These are phyloP conservation scores for Zymoseptoria pseudotritici DNA, from an alignment of 2,329 filamentous ascomycete species.

Conservation along the genomic window DNA sequence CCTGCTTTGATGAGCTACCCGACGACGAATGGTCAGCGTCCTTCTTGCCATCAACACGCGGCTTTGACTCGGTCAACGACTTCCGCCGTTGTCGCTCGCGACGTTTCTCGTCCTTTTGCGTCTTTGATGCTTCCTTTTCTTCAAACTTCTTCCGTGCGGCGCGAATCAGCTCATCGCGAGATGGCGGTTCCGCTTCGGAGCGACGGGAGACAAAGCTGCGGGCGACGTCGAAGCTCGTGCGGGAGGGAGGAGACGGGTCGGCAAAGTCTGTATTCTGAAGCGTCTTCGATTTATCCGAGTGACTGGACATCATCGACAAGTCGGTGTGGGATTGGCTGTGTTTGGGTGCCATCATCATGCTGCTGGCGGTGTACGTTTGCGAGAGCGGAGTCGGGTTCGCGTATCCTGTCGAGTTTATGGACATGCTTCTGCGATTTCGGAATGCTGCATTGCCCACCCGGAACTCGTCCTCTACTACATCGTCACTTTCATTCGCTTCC, in stretches of 20 bases:
- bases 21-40: background rate
- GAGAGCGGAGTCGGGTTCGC: constrained; percentile 25
- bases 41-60: background rate
- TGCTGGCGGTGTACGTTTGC: constrained; percentile 28
- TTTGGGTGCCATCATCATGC: constrained; percentile 38
- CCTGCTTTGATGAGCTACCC: constrained; percentile 1
- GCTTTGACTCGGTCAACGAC: constrained; percentile 17
- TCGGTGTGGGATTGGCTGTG: constrained; percentile 47
- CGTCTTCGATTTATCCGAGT: constrained; percentile 32
- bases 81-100: constrained; percentile 35
- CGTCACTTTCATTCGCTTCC: constrained; percentile 33
- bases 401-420: constrained; percentile 32
- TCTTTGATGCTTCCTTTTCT: constrained; percentile 52
- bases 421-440: constrained; percentile 36
- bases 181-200: constrained; percentile 44
- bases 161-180: constrained; percentile 49
- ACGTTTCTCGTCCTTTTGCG: constrained; percentile 45
- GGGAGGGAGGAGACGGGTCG: constrained; percentile 46
- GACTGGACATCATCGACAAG: constrained; percentile 39
- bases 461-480: constrained; percentile 42
- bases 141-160: constrained; percentile 51
- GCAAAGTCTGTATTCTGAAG: constrained; percentile 44
- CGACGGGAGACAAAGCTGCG: constrained; percentile 41
- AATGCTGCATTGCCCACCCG: constrained; percentile 29
- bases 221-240: constrained; percentile 51